These are phyloP conservation scores for Beauveria bassiana DNA, from an alignment of 2,329 filamentous ascomycete species.

Conservation along the genomic window DNA sequence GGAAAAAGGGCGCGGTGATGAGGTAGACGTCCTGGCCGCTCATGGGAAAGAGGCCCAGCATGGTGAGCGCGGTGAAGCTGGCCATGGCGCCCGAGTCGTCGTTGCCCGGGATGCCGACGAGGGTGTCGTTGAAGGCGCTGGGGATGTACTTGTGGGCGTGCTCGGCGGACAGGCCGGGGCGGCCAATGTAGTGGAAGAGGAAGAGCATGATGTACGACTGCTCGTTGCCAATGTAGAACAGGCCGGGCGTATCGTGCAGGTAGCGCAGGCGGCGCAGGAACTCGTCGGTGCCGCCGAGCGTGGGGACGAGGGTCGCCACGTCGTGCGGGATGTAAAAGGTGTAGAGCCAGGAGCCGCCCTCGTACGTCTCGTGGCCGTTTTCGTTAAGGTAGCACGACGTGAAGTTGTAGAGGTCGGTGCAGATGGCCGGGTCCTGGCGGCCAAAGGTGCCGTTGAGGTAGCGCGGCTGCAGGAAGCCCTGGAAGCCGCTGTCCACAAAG, in stretches of 20 bases:
- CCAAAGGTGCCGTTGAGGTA: constrained; percentile 59
- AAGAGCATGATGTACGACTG: constrained; percentile 44
- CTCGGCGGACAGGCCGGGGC: constrained; percentile 47
- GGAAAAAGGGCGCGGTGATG: constrained; percentile 44
- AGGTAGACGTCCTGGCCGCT: constrained; percentile 47
- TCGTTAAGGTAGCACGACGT: constrained; percentile 28
- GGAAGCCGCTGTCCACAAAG: constrained; percentile 41
- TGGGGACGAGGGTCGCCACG: constrained; percentile 38
- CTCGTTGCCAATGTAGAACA: constrained; percentile 62
- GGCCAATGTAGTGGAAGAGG: constrained; percentile 58
- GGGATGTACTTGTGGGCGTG: constrained; percentile 61
- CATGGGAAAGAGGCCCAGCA: constrained; percentile 48
- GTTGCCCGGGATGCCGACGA: constrained; percentile 50
- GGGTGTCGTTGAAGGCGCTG: constrained; percentile 56
- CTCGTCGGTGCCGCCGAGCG: constrained; percentile 48
- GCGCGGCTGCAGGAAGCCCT: constrained; percentile 63
- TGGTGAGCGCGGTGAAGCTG: constrained; percentile 40
- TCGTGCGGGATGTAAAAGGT: constrained; percentile 51
- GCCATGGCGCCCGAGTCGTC: constrained; percentile 48
- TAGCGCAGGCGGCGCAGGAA: constrained; percentile 56
- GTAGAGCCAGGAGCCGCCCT: constrained; percentile 65
- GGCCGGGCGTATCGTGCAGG: constrained; percentile 53
- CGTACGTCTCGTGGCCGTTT: constrained; percentile 46
- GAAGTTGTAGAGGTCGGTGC: constrained; percentile 35
- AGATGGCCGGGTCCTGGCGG: constrained; percentile 51